Evolutionary conservation across 345 rosid species (phyloP).

Genomic region (Chamaenerion angustifolium): DNA sequence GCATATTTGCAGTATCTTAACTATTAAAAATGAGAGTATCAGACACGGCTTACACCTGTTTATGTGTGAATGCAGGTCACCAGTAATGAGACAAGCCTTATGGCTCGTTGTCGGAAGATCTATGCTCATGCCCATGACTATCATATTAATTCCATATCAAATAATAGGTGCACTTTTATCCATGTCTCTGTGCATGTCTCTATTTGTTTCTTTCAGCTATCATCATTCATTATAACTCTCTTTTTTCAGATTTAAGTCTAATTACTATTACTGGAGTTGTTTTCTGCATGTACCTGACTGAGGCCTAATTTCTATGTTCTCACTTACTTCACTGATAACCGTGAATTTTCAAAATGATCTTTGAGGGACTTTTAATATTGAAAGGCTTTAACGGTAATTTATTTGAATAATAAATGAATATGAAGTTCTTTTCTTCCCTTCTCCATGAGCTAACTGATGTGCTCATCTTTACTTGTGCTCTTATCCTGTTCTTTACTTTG

Average conservation of each 20-base stretch:
- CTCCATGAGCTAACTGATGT: no score
- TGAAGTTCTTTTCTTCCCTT: no score
- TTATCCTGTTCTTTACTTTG: no score
- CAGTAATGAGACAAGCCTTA: conserved; percentile 63
- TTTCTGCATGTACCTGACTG: conserved; percentile 1
- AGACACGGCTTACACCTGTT: background rate
- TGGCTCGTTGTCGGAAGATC: conserved; percentile 90
- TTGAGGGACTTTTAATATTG: no score
- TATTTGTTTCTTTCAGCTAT: background rate
- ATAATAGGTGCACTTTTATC: conserved; percentile 48
- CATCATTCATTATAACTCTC: background rate
- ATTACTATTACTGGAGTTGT: no score
- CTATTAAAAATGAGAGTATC: background rate
- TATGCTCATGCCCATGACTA: conserved; percentile 75
- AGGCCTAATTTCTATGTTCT: no score
- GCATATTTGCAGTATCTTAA: background rate
- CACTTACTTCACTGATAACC: no score
- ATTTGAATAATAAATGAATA: no score
- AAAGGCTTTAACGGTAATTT: no score
- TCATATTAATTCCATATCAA: conserved; percentile 53
- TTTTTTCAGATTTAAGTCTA: no score
- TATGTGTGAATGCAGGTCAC: conserved; percentile 40
- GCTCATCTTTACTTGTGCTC: no score
- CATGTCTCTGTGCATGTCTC: background rate
- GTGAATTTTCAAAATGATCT: no score